Evolutionary conservation across 768 basidiomycete species (phyloP).

Genomic region (Pisolithus tinctorius): DNA sequence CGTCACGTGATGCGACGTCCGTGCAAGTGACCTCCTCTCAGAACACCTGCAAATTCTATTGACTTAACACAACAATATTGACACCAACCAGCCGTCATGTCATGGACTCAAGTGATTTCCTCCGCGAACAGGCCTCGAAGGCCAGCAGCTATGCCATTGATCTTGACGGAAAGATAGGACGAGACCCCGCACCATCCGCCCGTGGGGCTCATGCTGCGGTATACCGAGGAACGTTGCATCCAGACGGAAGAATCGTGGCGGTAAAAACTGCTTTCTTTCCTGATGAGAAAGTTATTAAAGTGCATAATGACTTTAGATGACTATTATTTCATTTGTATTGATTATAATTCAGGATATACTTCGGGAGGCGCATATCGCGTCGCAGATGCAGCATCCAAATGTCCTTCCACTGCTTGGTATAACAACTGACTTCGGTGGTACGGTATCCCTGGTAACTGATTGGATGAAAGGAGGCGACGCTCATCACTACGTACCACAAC

Average conservation of each 20-base stretch:
- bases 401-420: slow-evolving; percentile 13
- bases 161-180: background rate
- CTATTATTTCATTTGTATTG: background rate
- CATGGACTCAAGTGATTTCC: too few relatives aligned
- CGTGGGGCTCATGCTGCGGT: background rate
- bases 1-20: background rate
- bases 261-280: background rate
- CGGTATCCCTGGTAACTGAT: slow-evolving; percentile 10
- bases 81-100: too few relatives aligned
- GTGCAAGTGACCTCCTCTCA: too few relatives aligned
- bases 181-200: too few relatives aligned
- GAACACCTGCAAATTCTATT: too few relatives aligned
- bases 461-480: background rate
- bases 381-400: slow-evolving; percentile 12
- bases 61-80: too few relatives aligned
- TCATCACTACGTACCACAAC: background rate
- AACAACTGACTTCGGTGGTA: slow-evolving; percentile 8
- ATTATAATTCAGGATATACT: slow-evolving; percentile 5
- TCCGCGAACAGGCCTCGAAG: too few relatives aligned
- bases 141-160: background rate
- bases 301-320: background rate
- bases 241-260: background rate
- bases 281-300: background rate
- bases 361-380: slow-evolving; percentile 16
- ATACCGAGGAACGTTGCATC: background rate